A percentile compares a stretch with the other conserved stretches of the same genome.
These are phyloP conservation scores for Pythium biforme DNA, from an alignment of 352 stramenopile species.

Conservation along the genomic window DNA sequence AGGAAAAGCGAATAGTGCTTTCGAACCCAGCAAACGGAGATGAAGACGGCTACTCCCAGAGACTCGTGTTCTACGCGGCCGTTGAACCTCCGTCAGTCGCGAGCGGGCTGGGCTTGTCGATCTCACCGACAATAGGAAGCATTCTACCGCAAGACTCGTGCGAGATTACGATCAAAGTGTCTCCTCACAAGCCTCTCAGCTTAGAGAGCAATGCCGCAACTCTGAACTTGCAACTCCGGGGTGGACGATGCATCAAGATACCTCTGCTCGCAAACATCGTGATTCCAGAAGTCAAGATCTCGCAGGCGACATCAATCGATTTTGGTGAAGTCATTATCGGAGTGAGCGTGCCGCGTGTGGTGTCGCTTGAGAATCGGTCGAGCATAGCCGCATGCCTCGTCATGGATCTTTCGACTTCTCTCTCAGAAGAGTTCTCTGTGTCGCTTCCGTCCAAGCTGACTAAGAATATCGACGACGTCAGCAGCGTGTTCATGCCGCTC, in stretches of 20 bases:
- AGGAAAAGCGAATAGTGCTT: conserved; percentile 52
- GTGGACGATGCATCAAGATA: conserved; percentile 65
- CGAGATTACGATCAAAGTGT: conserved; percentile 55
- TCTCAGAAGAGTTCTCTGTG: conserved; percentile 69
- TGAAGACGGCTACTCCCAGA: conserved; percentile 16
- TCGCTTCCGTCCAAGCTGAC: conserved; percentile 48
- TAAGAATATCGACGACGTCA: conserved; percentile 67
- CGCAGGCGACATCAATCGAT: conserved; percentile 35
- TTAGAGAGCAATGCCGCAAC: conserved; percentile 37
- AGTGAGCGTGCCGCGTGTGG: conserved; percentile 48
- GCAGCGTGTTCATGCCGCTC: conserved; percentile 76
- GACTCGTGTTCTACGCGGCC: conserved; percentile 55
- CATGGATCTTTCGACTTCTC: conserved; percentile 55
- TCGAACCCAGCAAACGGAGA: conserved; percentile 32
- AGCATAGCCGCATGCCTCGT: conserved; percentile 76
- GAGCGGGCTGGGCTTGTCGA: conserved; percentile 39
- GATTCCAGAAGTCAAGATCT: conserved; percentile 77
- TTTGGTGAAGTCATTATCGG: conserved; percentile 86
- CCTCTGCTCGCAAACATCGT: conserved; percentile 64
- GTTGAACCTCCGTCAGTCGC: conserved; percentile 47
- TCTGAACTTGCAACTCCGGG: conserved; percentile 68
- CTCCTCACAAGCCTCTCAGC: conserved; percentile 47
- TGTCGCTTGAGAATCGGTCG: conserved; percentile 82
- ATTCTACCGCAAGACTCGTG: conserved; percentile 51
- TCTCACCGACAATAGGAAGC: conserved; percentile 39